phyloP scores from a whole-genome alignment of 768 basidiomycete species.

The Kwoniella europaea region DNA sequence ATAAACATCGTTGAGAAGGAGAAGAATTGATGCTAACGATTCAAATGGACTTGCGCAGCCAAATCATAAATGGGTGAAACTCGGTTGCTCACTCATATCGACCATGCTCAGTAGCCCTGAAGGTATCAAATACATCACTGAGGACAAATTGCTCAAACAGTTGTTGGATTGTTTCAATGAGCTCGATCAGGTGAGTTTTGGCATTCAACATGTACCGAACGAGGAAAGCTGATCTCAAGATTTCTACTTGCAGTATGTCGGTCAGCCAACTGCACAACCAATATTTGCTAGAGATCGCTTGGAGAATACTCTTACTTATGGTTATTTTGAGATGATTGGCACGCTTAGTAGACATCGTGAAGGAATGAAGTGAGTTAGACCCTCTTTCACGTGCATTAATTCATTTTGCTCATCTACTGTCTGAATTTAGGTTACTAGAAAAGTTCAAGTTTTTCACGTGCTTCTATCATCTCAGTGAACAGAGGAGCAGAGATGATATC shows the following conservation, averaged over 20 bases:
- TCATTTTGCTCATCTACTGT: background rate
- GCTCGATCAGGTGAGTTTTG: conserved; percentile 77
- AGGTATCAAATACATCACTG: conserved; percentile 79
- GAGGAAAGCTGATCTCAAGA: background rate
- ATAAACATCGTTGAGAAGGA: no score
- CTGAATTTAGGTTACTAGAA: conserved; percentile 72
- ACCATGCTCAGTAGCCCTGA: conserved; percentile 83
- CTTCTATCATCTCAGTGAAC: conserved; percentile 92
- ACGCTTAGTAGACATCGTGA: conserved; percentile 84
- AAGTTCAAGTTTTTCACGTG: conserved; percentile 91
- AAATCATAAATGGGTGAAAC: conserved; percentile 80
- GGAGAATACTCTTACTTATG: conserved; percentile 79
- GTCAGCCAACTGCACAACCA: conserved; percentile 38
- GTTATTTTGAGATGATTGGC: conserved; percentile 95
- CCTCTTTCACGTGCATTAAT: background rate
- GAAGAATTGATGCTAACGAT: no score
- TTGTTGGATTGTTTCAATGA: conserved; percentile 86
- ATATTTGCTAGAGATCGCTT: conserved; percentile 80
- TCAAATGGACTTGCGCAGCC: conserved; percentile 60
- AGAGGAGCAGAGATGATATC: conserved; percentile 87
- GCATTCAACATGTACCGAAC: background rate
- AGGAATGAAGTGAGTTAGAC: conserved; percentile 76
- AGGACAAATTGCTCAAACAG: conserved; percentile 84
- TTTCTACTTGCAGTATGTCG: conserved; percentile 26
- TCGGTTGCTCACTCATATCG: conserved; percentile 80